Evolutionary conservation across 2,329 filamentous ascomycete genomes (phyloP).

Genomic region (Amauroascus niger): DNA sequence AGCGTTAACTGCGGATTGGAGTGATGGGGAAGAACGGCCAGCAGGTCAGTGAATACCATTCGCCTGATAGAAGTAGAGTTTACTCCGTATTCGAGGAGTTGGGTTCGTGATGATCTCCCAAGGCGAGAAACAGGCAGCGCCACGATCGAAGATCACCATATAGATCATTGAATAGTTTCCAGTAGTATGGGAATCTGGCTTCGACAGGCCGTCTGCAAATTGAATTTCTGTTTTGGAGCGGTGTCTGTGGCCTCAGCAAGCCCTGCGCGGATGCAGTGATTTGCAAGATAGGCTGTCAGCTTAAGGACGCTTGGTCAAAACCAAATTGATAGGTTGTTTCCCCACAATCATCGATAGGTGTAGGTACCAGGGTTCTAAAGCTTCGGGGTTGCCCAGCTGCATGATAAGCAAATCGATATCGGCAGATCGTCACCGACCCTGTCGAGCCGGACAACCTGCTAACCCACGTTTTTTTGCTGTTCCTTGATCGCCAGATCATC

Average conservation of each 20-base stretch:
- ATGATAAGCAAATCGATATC: slow-evolving; percentile 11
- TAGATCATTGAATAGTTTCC: slow-evolving; percentile 7
- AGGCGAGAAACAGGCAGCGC: slow-evolving; percentile 5
- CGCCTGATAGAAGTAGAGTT: neutral
- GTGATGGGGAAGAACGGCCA: neutral
- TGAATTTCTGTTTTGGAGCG: neutral
- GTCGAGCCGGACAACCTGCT: slow-evolving; percentile 10
- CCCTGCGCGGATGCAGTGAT: too few relatives aligned
- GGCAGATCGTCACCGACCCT: slow-evolving; percentile 13
- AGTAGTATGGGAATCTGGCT: neutral
- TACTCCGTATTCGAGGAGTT: neutral
- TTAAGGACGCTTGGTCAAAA: neutral
- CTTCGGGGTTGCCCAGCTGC: slow-evolving; percentile 9
- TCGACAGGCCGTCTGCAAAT: neutral
- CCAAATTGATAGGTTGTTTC: neutral
- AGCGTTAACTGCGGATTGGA: too few relatives aligned
- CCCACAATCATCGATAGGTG: slow-evolving; percentile 2
- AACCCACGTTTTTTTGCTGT: slow-evolving; percentile 9
- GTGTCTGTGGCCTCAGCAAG: neutral
- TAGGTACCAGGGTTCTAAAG: slow-evolving; percentile 1
- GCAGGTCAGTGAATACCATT: neutral
- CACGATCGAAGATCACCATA: slow-evolving; percentile 11
- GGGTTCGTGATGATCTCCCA: slow-evolving; percentile 2
- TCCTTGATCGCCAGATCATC: slow-evolving; percentile 6
- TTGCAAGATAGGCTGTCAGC: neutral